Conservation (phyloP, 2,329 filamentous ascomycete genomes). For the Fusarium lyarnte region DNA sequence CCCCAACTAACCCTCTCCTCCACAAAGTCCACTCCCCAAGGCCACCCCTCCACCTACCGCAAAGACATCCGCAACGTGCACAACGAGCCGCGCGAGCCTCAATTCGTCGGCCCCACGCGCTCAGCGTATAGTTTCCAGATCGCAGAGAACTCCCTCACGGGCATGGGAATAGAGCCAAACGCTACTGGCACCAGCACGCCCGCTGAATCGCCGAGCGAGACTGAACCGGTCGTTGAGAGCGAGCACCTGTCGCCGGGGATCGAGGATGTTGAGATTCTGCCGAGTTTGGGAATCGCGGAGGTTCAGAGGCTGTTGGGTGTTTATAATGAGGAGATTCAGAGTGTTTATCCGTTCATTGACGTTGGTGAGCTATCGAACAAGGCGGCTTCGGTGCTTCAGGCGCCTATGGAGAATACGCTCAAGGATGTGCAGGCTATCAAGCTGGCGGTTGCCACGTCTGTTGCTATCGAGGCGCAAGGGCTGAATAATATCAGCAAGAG, state of each 20-base stretch:
- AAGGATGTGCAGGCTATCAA: constrained; percentile 12
- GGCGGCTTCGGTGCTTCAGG: not conserved
- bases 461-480: constrained; percentile 2
- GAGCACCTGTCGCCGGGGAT: not conserved
- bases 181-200: not conserved
- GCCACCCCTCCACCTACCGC: not conserved
- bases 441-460: not conserved
- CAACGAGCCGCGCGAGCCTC: not conserved
- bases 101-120: not conserved
- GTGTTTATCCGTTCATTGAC: constrained; percentile 4
- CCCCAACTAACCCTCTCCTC: not conserved
- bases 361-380: not conserved
- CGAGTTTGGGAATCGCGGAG: not conserved
- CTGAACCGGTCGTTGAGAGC: rapidly evolving
- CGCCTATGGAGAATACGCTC: not conserved
- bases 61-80: constrained; percentile 1
- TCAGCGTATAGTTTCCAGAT: constrained; percentile 18
- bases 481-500: constrained; percentile 5
- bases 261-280: not conserved
- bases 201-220: not conserved
- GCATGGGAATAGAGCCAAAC: not conserved
- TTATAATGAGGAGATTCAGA: not conserved
- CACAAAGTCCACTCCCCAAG: constrained; percentile 3
- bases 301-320: not conserved
- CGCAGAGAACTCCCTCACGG: not conserved